These are phyloP conservation scores for Mercurialis annua DNA, from an alignment of 345 rosid species.

Conservation along the genomic window DNA sequence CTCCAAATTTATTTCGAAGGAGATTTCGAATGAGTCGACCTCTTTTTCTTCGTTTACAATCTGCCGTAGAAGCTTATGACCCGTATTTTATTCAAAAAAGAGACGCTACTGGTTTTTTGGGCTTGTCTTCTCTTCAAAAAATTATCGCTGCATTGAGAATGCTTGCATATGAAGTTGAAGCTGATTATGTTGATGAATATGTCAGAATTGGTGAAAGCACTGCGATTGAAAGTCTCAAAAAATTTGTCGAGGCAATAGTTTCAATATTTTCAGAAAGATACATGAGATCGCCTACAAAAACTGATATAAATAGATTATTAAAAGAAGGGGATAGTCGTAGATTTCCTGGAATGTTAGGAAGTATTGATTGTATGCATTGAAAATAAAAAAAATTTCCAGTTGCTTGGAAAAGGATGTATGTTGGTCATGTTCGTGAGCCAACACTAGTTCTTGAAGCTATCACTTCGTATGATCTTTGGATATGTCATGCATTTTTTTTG, in stretches of 20 bases:
- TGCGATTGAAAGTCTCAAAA: too few species aligned
- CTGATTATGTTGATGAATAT: neutral
- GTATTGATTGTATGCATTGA: neutral
- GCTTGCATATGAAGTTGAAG: neutral
- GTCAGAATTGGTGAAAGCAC: too few species aligned
- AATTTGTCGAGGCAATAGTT: neutral
- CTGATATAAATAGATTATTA: neutral
- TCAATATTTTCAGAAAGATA: neutral
- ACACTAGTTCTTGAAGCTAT: neutral
- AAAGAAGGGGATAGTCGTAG: neutral
- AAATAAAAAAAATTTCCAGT: neutral
- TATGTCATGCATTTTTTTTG: neutral
- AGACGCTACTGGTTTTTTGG: neutral
- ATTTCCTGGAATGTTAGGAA: too few species aligned
- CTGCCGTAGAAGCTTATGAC: neutral
- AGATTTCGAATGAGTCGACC: neutral
- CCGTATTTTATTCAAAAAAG: too few species aligned
- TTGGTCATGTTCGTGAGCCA: slow-evolving; percentile 1
- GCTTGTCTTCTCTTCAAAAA: neutral
- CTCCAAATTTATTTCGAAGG: neutral
- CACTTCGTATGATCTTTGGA: slow-evolving; percentile 1
- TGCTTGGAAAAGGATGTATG: slow-evolving; percentile 10
- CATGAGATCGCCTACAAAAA: neutral
- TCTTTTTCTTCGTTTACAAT: slow-evolving; percentile 1
- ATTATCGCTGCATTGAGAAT: neutral